Conservation (phyloP, 805 yeast species). For the Kodamaea fukazawae region DNA sequence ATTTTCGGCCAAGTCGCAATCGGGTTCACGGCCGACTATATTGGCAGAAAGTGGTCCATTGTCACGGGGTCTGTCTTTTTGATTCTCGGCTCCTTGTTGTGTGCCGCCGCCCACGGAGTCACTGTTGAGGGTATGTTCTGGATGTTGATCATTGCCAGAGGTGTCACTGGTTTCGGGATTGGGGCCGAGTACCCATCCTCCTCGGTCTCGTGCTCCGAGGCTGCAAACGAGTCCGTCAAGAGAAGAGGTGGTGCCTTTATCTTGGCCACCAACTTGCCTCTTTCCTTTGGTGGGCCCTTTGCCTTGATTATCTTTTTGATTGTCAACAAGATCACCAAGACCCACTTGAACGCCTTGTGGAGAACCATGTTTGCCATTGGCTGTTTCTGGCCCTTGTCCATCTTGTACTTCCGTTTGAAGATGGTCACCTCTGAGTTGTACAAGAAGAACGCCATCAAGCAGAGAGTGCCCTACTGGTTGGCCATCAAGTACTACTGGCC, state of each 20-base stretch:
- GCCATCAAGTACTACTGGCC: slow-evolving; percentile 67
- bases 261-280: slow-evolving; percentile 69
- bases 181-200: slow-evolving; percentile 78
- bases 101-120: slow-evolving; percentile 68
- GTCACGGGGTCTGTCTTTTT: slow-evolving; percentile 59
- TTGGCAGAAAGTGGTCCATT: slow-evolving; percentile 72
- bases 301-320: slow-evolving; percentile 65
- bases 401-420: slow-evolving; percentile 68
- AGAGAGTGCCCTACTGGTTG: slow-evolving; percentile 50
- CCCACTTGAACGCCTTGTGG: slow-evolving; percentile 52
- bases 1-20: slow-evolving; percentile 66
- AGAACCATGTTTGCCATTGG: slow-evolving; percentile 67
- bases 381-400: slow-evolving; percentile 64
- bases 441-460: slow-evolving; percentile 61
- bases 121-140: slow-evolving; percentile 64
- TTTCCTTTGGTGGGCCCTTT: slow-evolving; percentile 78
- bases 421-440: slow-evolving; percentile 67
- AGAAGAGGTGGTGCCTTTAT: slow-evolving; percentile 65
- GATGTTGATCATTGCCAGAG: slow-evolving; percentile 74
- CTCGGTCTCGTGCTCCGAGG: slow-evolving; percentile 66
- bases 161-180: slow-evolving; percentile 74
- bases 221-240: slow-evolving; percentile 64
- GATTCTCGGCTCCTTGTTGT: slow-evolving; percentile 61
- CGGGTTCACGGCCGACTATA: slow-evolving; percentile 62
- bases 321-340: slow-evolving; percentile 55